Evolutionary conservation across 805 yeast genomes (phyloP).

Genomic region (Starmerella apis): DNA sequence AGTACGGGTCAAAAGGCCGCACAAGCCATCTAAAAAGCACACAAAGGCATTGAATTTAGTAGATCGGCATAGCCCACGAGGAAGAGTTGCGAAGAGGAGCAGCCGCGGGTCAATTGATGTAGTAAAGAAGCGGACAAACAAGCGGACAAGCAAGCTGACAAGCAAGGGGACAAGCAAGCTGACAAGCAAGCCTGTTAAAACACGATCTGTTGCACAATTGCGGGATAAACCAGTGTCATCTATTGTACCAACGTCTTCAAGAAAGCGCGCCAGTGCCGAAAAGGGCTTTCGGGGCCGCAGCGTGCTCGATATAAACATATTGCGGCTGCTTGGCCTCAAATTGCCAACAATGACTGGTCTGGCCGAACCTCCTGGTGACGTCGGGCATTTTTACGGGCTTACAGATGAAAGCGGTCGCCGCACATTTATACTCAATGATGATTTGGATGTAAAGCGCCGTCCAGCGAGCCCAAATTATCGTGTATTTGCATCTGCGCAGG

Average conservation of each 20-base stretch:
- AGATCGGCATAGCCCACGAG: background rate
- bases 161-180: background rate
- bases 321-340: constrained; percentile 10
- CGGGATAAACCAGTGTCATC: background rate
- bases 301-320: constrained; percentile 11
- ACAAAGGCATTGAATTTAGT: background rate
- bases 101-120: background rate
- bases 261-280: constrained; percentile 1
- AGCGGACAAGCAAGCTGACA: background rate
- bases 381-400: constrained; percentile 1
- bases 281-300: constrained; percentile 6
- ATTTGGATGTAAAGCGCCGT: background rate
- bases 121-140: background rate
- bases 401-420: background rate
- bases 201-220: background rate
- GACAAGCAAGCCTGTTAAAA: background rate
- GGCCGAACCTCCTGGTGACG: constrained; percentile 5
- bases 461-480: constrained; percentile 5
- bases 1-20: background rate
- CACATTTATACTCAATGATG: background rate
- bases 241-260: background rate
- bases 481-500: background rate
- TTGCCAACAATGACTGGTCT: constrained; percentile 5
- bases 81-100: background rate
- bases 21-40: background rate